A percentile compares a stretch with the other conserved stretches of the same genome.
phyloP scores from a whole-genome alignment of 768 basidiomycete species.

The Amanita brunnescens region DNA sequence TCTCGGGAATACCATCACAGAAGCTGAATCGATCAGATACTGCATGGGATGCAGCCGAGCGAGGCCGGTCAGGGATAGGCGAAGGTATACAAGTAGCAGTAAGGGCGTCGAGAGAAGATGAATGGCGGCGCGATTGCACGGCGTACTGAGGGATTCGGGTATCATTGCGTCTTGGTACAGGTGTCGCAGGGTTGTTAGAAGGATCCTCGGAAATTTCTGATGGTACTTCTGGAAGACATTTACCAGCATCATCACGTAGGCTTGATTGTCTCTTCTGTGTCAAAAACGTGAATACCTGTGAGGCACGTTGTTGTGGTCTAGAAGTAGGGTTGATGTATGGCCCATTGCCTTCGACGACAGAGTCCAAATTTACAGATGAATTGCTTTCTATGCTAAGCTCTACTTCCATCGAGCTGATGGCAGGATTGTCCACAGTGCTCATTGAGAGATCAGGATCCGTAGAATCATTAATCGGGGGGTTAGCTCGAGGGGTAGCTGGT shows the following conservation, averaged over 20 bases:
- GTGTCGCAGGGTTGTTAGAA: conserved; percentile 9
- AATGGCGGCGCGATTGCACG: background rate
- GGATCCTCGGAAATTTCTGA: conserved; percentile 8
- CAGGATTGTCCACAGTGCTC: conserved; percentile 31
- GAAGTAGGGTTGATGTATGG: conserved; percentile 30
- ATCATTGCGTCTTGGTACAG: conserved; percentile 6
- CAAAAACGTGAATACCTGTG: conserved; percentile 69
- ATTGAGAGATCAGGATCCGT: conserved; percentile 39
- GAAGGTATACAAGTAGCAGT: conserved; percentile 5
- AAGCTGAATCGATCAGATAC: background rate
- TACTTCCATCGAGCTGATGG: conserved; percentile 70
- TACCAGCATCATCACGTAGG: conserved; percentile 24
- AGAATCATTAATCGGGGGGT: conserved; percentile 26
- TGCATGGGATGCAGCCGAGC: background rate
- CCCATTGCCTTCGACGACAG: conserved; percentile 12
- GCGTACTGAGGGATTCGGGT: background rate
- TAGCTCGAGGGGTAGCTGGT: conserved; percentile 34
- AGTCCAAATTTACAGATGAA: conserved; percentile 18
- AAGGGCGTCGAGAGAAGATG: background rate
- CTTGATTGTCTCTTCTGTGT: conserved; percentile 35
- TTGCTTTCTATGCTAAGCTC: conserved; percentile 52
- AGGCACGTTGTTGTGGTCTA: conserved; percentile 56
- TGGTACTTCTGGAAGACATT: conserved; percentile 26
- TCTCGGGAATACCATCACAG: background rate
- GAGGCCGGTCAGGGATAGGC: conserved; percentile 3